phyloP scores from a whole-genome alignment of 192 early-diverging fungal species.

The Coemansia reversa region DNA sequence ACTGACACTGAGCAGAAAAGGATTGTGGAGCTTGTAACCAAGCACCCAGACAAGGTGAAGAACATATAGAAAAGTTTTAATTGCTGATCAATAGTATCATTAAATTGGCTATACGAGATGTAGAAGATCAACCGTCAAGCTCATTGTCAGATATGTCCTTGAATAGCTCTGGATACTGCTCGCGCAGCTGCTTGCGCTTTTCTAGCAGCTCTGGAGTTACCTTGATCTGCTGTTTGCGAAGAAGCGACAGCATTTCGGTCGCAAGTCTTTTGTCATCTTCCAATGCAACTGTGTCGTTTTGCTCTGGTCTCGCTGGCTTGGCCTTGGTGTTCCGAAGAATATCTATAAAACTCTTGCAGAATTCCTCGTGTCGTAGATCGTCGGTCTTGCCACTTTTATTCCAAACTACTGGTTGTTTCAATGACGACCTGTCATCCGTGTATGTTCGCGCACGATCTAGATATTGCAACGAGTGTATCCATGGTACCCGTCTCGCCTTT shows the following conservation, averaged over 20 bases:
- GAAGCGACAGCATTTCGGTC: conserved; percentile 9
- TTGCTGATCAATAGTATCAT: not conserved
- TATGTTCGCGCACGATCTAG: not conserved
- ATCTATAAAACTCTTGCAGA: conserved; percentile 16
- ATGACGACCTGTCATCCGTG: not conserved
- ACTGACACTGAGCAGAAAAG: conserved; percentile 16
- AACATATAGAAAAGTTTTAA: conserved; percentile 11
- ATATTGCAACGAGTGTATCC: not conserved
- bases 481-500: not conserved
- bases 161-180: conserved; percentile 33
- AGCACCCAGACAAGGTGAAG: conserved; percentile 41
- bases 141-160: conserved; percentile 30
- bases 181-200: conserved; percentile 20
- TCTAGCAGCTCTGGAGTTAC: conserved; percentile 35
- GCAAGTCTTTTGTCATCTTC: conserved; percentile 22
- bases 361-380: conserved; percentile 19
- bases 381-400: not conserved
- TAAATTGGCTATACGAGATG: not conserved
- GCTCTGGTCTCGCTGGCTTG: not conserved
- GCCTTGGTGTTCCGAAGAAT: conserved; percentile 3
- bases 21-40: conserved; percentile 40
- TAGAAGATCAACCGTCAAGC: conserved; percentile 11
- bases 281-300: conserved; percentile 1
- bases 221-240: conserved; percentile 14
- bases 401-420: not conserved